phyloP scores from a whole-genome alignment of 1,139 yeast species.

The Pichia sp. region DNA sequence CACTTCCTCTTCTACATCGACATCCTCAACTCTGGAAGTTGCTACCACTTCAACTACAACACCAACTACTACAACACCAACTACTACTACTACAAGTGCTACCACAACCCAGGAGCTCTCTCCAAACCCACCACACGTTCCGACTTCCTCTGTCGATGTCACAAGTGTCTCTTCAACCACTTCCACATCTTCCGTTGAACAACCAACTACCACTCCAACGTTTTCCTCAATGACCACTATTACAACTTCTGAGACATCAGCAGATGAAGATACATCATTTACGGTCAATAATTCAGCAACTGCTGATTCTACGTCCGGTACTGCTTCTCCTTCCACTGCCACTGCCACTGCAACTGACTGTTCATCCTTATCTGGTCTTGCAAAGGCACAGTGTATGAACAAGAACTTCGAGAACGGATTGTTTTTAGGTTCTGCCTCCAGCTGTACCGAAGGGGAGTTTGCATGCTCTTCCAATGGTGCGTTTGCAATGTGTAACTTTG shows the following conservation, averaged over 20 bases:
- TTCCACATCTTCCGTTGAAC: not conserved
- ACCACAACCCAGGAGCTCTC: not conserved
- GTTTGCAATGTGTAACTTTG: conserved; percentile 46
- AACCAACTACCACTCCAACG: not conserved
- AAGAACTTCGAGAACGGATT: conserved; percentile 27
- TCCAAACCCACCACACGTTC: not conserved
- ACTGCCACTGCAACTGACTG: conserved; percentile 22
- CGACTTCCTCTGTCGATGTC: not conserved
- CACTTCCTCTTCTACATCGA: conserved; percentile 12
- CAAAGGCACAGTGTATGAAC: conserved; percentile 34
- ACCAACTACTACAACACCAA: conserved; percentile 6
- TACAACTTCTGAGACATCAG: conserved; percentile 1
- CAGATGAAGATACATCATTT: not conserved
- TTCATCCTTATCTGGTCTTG: conserved; percentile 28
- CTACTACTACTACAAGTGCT: conserved; percentile 7
- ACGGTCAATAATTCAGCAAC: not conserved
- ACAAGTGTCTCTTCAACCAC: not conserved
- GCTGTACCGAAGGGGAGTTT: conserved; percentile 41
- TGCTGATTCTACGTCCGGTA: not conserved
- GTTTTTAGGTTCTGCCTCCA: conserved; percentile 25
- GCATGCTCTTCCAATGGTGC: conserved; percentile 42
- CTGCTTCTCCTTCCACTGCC: conserved; percentile 7
- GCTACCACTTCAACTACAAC: conserved; percentile 2
- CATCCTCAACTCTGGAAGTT: conserved; percentile 4
- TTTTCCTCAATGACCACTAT: conserved; percentile 18